A percentile compares a stretch with the other conserved stretches of the same genome.
These are phyloP conservation scores for Ophiosphaerella narmari DNA, from an alignment of 2,329 filamentous ascomycete species.

Conservation along the genomic window DNA sequence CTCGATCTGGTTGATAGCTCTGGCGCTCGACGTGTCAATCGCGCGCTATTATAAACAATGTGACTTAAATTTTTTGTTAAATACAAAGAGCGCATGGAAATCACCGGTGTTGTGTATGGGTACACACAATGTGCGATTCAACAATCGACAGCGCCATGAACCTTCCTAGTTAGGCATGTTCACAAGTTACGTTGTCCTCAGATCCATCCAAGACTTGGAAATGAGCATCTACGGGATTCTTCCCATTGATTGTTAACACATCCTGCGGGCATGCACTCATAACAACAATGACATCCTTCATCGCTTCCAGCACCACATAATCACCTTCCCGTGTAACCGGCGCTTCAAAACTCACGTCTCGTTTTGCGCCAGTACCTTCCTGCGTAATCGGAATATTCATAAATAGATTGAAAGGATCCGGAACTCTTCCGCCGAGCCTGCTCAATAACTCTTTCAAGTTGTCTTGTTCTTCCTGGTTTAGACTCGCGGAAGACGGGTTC, in stretches of 20 bases:
- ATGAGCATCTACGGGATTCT: conserved; percentile 51
- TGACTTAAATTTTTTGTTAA: too few species aligned
- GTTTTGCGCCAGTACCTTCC: conserved; percentile 43
- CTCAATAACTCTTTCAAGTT: conserved; percentile 25
- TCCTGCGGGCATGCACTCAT: conserved; percentile 56
- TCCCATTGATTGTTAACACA: conserved; percentile 50
- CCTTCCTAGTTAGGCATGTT: background rate
- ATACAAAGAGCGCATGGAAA: too few species aligned
- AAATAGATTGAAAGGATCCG: conserved; percentile 46
- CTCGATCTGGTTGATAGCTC: too few species aligned
- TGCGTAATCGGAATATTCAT: conserved; percentile 53
- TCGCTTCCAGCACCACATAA: conserved; percentile 50
- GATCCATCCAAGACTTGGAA: conserved; percentile 38
- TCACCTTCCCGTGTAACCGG: conserved; percentile 49
- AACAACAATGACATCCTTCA: conserved; percentile 52
- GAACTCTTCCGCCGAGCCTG: conserved; percentile 32
- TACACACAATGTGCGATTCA: background rate
- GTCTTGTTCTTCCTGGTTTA: conserved; percentile 18
- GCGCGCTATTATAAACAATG: too few species aligned
- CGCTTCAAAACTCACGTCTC: conserved; percentile 46
- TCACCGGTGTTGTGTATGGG: too few species aligned
- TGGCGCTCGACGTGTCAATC: too few species aligned
- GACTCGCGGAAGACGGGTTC: background rate
- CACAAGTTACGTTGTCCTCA: background rate
- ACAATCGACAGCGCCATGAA: background rate